Evolutionary conservation across 768 basidiomycete species (phyloP).

Genomic region (Leccinum boreale): DNA sequence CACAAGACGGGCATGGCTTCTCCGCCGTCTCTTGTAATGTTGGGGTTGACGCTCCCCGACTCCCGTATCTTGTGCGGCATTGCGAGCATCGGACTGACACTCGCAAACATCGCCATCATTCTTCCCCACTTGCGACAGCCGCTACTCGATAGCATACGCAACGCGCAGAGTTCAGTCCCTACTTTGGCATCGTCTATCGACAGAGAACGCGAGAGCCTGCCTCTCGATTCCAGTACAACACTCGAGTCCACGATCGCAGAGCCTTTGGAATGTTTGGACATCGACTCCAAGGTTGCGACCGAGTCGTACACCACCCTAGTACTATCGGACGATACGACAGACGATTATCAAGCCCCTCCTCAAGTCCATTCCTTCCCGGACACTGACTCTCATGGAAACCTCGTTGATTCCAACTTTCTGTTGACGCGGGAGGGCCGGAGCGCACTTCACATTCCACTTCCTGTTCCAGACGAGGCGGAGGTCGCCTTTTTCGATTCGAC

Average conservation of each 20-base stretch:
- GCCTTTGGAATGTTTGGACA: not conserved
- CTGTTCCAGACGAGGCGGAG: slow-evolving; percentile 14
- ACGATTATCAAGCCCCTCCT: not conserved
- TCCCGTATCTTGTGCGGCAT: slow-evolving; percentile 25
- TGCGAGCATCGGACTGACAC: slow-evolving; percentile 25
- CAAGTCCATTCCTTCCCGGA: not conserved
- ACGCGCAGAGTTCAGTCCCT: not conserved
- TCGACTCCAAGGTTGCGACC: not conserved
- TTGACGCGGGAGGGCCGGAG: slow-evolving; percentile 1
- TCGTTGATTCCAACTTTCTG: not conserved
- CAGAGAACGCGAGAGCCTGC: not conserved
- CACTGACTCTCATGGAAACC: not conserved
- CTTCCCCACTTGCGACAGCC: slow-evolving; percentile 24
- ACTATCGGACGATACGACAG: not conserved
- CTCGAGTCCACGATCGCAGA: not conserved
- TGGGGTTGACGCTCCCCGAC: slow-evolving; percentile 25
- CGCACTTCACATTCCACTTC: slow-evolving; percentile 12
- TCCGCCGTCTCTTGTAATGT: slow-evolving; percentile 21
- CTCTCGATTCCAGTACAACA: not conserved
- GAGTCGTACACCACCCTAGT: not conserved
- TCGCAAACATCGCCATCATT: slow-evolving; percentile 22
- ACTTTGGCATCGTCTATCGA: not conserved
- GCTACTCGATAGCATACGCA: slow-evolving; percentile 9
- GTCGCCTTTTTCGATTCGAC: slow-evolving; percentile 14
- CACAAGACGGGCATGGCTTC: slow-evolving; percentile 22